Evolutionary conservation across 169 alveolate genomes (phyloP).

Genomic region (Cryptosporidium ubiquitum): DNA sequence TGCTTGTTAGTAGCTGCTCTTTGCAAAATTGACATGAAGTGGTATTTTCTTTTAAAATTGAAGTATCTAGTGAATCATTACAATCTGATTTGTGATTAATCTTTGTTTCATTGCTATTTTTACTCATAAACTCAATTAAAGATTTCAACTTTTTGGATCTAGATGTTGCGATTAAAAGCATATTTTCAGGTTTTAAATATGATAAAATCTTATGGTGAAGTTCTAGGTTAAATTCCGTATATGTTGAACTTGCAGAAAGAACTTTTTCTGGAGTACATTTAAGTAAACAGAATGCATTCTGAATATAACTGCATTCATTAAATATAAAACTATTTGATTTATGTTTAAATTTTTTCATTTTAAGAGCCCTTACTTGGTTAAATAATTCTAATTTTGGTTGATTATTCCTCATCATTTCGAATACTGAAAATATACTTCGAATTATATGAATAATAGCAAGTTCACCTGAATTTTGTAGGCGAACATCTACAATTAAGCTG

Average conservation of each 20-base stretch:
- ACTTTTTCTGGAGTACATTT: conserved; percentile 57
- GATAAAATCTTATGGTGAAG: conserved; percentile 13
- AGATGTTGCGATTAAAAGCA: conserved; percentile 6
- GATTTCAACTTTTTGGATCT: background rate
- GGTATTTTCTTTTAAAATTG: background rate
- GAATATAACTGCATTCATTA: conserved; percentile 1
- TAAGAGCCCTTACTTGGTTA: background rate
- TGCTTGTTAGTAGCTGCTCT: background rate
- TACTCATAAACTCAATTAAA: background rate
- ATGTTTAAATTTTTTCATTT: conserved; percentile 1
- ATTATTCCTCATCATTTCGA: conserved; percentile 56
- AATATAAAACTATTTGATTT: background rate
- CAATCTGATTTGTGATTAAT: background rate
- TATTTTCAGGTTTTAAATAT: conserved; percentile 26
- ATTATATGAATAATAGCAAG: background rate
- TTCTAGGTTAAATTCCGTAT: background rate
- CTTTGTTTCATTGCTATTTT: background rate
- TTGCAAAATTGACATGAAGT: background rate
- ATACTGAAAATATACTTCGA: conserved; percentile 37
- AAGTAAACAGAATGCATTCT: background rate
- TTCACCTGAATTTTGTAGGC: background rate
- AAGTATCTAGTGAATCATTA: background rate
- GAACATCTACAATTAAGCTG: background rate
- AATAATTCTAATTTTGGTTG: conserved; percentile 8
- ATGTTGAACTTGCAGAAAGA: conserved; percentile 27